Conservation (phyloP, 2,329 filamentous ascomycete genomes). For the Falciphora oryzae region DNA sequence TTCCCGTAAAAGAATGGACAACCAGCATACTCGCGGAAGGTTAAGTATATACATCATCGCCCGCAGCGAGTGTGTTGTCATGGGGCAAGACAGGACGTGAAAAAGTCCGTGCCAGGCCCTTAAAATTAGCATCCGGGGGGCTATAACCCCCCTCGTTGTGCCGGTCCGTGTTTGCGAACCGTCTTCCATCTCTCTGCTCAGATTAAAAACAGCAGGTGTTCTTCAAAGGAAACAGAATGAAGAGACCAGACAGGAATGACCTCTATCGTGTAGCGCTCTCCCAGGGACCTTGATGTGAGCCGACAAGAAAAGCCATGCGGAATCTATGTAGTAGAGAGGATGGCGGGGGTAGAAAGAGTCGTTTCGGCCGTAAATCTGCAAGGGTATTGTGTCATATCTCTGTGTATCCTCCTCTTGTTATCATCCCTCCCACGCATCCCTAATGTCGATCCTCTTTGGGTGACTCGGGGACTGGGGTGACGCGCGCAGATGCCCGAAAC, state of each 20-base stretch:
- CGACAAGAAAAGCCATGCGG: background rate
- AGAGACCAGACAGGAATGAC: background rate
- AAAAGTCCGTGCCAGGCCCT: background rate
- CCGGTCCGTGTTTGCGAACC: background rate
- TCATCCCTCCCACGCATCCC: background rate
- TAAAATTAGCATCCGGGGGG: background rate
- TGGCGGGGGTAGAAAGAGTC: background rate
- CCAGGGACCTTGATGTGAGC: background rate
- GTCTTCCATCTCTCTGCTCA: background rate
- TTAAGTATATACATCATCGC: background rate
- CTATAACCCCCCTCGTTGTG: background rate
- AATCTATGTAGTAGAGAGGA: background rate
- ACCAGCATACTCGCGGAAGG: background rate
- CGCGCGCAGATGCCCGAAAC: background rate
- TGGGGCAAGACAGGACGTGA: background rate
- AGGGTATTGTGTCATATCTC: background rate
- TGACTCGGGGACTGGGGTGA: no score
- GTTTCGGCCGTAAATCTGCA: background rate
- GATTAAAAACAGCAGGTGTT: background rate
- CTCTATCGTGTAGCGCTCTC: background rate
- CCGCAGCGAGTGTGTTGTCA: background rate
- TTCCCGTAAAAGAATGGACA: background rate
- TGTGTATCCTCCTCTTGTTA: background rate
- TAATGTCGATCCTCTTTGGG: background rate
- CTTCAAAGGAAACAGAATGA: background rate